phyloP scores from a whole-genome alignment of 768 basidiomycete species.

The Thelephora ganbajun region DNA sequence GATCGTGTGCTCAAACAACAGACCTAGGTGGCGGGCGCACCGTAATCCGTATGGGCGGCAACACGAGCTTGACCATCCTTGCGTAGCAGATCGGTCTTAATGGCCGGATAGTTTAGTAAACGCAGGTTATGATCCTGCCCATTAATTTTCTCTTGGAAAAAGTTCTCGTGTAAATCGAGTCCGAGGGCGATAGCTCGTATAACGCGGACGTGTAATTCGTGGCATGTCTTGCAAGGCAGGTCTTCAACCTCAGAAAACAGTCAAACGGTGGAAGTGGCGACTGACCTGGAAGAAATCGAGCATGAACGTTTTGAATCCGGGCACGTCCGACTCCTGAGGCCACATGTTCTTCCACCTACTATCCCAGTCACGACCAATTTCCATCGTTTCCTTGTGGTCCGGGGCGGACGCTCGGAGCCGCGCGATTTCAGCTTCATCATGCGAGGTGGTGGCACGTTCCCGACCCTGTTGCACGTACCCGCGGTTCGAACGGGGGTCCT shows the following conservation, averaged over 20 bases:
- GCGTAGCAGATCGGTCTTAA: slow-evolving; percentile 41
- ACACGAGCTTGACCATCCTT: slow-evolving; percentile 64
- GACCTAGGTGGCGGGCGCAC: too few species aligned
- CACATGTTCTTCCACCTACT: slow-evolving; percentile 66
- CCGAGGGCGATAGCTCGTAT: slow-evolving; percentile 85
- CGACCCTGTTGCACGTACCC: slow-evolving; percentile 74
- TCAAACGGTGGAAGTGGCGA: slow-evolving; percentile 15
- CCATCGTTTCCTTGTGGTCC: slow-evolving; percentile 77
- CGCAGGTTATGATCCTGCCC: slow-evolving; percentile 74
- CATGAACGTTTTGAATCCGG: slow-evolving; percentile 61
- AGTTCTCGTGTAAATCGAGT: slow-evolving; percentile 53
- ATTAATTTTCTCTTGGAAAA: slow-evolving; percentile 63
- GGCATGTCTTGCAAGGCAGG: slow-evolving; percentile 39
- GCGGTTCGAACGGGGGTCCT: slow-evolving; percentile 73
- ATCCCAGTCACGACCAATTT: slow-evolving; percentile 81
- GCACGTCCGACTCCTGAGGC: slow-evolving; percentile 50
- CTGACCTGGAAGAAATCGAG: slow-evolving; percentile 50
- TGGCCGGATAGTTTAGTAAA: slow-evolving; percentile 67
- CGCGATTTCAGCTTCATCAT: slow-evolving; percentile 60
- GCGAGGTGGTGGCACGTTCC: slow-evolving; percentile 68
- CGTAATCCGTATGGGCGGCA: slow-evolving; percentile 61
- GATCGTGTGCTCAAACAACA: too few species aligned
- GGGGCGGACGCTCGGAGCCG: slow-evolving; percentile 60
- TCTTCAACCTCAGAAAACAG: background rate
- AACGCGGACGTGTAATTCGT: slow-evolving; percentile 56